Conservation (phyloP, 1,139 yeast genomes). For the Magnusiomyces ingens region DNA sequence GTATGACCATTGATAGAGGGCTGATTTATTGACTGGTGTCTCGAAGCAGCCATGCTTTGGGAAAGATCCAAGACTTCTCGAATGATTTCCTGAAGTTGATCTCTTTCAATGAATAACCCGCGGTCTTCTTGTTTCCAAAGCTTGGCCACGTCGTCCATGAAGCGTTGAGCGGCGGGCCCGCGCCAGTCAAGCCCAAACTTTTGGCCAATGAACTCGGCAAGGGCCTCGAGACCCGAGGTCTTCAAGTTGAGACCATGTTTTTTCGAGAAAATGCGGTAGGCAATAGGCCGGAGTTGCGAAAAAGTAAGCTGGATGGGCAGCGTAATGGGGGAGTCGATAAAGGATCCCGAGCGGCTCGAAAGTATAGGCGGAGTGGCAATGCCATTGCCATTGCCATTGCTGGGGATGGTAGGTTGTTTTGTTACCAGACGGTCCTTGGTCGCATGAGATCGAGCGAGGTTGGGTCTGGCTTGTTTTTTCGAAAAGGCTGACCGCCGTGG, state of each 20-base stretch:
- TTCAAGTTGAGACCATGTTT: slow-evolving; percentile 89
- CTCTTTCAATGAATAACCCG: slow-evolving; percentile 77
- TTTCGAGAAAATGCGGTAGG: slow-evolving; percentile 81
- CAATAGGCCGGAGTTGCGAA: slow-evolving; percentile 79
- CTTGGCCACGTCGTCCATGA: slow-evolving; percentile 72
- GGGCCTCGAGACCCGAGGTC: slow-evolving; percentile 66
- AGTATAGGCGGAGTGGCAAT: not conserved
- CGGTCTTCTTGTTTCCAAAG: slow-evolving; percentile 85
- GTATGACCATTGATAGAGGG: slow-evolving; percentile 6
- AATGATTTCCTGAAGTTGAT: slow-evolving; percentile 56
- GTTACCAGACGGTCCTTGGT: not conserved
- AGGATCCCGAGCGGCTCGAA: not conserved
- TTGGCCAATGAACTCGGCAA: slow-evolving; percentile 68
- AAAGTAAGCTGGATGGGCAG: slow-evolving; percentile 75
- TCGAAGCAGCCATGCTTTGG: slow-evolving; percentile 6
- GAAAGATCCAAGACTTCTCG: slow-evolving; percentile 39
- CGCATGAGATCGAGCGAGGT: not conserved
- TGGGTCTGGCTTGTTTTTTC: not conserved
- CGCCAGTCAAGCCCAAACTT: slow-evolving; percentile 86
- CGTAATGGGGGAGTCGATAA: slow-evolving; percentile 16
- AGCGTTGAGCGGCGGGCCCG: slow-evolving; percentile 55
- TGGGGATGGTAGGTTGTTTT: not conserved
- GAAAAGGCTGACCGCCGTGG: not conserved
- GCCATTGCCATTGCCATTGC: not conserved
- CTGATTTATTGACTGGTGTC: slow-evolving; percentile 4